phyloP scores from a whole-genome alignment of 1,284 basidiomycete species.

The Exobasidium cylindrosporum region DNA sequence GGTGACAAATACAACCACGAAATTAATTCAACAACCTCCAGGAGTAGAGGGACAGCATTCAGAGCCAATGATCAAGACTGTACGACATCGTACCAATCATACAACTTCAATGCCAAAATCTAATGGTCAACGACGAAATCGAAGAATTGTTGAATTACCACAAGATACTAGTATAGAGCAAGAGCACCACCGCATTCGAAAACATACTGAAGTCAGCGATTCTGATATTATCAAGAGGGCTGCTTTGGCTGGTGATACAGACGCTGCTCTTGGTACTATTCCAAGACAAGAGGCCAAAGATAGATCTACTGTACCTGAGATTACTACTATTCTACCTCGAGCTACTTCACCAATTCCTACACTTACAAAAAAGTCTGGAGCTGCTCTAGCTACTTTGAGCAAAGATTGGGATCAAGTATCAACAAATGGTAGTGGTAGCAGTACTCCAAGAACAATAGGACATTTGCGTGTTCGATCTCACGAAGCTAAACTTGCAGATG shows the following conservation, averaged over 20 bases:
- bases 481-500: not conserved
- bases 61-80: not conserved
- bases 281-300: not conserved
- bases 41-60: constrained; percentile 6
- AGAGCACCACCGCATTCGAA: not conserved
- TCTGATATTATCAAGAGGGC: constrained; percentile 35
- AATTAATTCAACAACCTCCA: not conserved
- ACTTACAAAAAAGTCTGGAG: not conserved
- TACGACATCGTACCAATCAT: not conserved
- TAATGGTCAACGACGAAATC: constrained; percentile 19
- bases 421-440: not conserved
- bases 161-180: constrained; percentile 13
- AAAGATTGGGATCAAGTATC: not conserved
- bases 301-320: not conserved
- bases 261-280: not conserved
- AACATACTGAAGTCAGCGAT: constrained; percentile 19
- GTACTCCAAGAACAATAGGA: not conserved
- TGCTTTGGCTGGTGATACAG: constrained; percentile 12
- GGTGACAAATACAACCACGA: not conserved
- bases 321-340: not conserved
- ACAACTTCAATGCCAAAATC: not conserved
- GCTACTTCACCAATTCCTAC: not conserved
- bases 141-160: constrained; percentile 30
- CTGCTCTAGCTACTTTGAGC: not conserved
- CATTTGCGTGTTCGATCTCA: not conserved